Base-by-base conservation (phyloP, 345 rosid genomes). In the Ceriops zippeliana region DNA sequence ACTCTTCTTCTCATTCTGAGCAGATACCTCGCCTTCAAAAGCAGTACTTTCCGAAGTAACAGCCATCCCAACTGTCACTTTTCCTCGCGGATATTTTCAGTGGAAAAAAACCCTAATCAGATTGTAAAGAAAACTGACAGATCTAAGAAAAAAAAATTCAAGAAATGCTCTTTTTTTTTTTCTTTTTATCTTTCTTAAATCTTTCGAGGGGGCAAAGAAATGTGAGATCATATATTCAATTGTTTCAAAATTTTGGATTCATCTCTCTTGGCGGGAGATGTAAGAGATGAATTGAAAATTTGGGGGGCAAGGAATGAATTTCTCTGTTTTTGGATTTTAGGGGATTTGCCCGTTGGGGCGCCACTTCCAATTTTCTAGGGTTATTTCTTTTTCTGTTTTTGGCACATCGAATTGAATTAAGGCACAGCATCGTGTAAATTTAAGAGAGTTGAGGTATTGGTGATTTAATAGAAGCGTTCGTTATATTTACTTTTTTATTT, bases 11-110 rank as follows among this genome's bases (percentile, higher is more conserved):
- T 62, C 57, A 5, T 19, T 62, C 69, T 31, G 65, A 6, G 32
- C 67, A 27, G 52, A n/a, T 19, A 57, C 70, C 47, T 57, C 69
- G n/a, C 0, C 59, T 7, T 22, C 19, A 60, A 51, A 63, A 42
- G 53, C 62, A 13, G 62, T 66, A 51, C 76, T 63, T 19, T 57
- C 63, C 3, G 83, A 70, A 53, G 71, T 52, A 27, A 72, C 66
- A n/a, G 80, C 75, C 84, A 75, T 78, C 26, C 26, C 26, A 24
- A 52, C 56, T 38, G 49, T 62, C n/a, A 42, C 34, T 17, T 53
- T 13, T 24, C n/a, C 46, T 7, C 8, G 19, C 21, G 21, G 57
- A 22, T 26, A 62, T 38, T 58, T 7, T 21, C 7, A 19, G 42
- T 21, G n/a, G 1, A 15, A 62, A 38, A 27, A 53, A 11, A 16